These are phyloP conservation scores for Daucus carota DNA, from an alignment of 129 eudicot species.

Conservation along the genomic window DH1_v3.0 NC_030386.2:18778501-18779000, in stretches of 20 bases:
- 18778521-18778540: background rate
- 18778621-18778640: background rate
- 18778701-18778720: background rate
- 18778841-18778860: no score
- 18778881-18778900: no score
- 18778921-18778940: background rate
- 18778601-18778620: background rate
- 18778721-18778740: background rate
- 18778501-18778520: conserved; percentile 13
- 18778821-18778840: no score
- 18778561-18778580: background rate
- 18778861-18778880: no score
- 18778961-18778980: background rate
- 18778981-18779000: conserved; percentile 12
- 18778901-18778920: conserved; percentile 5
- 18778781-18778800: no score
- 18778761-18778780: no score
- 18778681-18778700: background rate
- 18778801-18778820: no score
- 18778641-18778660: background rate
- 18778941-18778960: background rate
- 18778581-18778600: background rate
- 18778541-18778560: conserved; percentile 12
- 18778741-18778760: no score
- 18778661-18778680: background rate